phyloP scores from a whole-genome alignment of 2,329 filamentous ascomycete genomes.

The Alternaria arborescens region DNA sequence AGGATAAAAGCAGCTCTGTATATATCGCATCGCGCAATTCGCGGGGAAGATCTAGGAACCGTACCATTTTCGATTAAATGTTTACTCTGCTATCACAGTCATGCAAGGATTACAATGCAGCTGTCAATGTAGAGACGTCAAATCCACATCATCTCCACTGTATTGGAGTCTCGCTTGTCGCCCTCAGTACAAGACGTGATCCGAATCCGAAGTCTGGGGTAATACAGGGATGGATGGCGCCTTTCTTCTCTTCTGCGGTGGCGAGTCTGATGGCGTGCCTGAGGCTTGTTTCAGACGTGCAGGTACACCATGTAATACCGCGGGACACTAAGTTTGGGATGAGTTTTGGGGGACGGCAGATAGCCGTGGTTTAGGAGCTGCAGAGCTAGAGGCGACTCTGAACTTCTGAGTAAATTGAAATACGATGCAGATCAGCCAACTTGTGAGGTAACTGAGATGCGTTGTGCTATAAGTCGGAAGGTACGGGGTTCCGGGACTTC shows the following conservation, averaged over 20 bases:
- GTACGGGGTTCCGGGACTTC: not conserved
- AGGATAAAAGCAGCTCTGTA: conserved; percentile 34
- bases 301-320: conserved; percentile 8
- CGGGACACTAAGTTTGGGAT: conserved; percentile 8
- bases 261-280: conserved; percentile 9
- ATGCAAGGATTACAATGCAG: not conserved
- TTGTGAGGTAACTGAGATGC: not conserved
- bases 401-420: not conserved
- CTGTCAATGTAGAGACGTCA: not conserved
- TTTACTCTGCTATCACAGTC: not conserved
- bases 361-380: not conserved
- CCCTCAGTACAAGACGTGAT: not conserved
- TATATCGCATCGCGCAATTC: conserved; percentile 49
- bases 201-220: conserved; percentile 2
- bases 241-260: not conserved
- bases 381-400: not conserved
- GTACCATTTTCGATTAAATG: conserved; percentile 25
- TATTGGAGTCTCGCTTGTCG: not conserved
- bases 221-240: not conserved
- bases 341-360: not conserved
- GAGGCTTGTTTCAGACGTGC: conserved; percentile 12
- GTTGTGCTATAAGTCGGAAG: not conserved
- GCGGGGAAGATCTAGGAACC: conserved; percentile 40
- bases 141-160: not conserved
- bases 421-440: not conserved